Conservation (phyloP, 129 eudicot genomes). For the Chrysanthemum seticuspe region DNA sequence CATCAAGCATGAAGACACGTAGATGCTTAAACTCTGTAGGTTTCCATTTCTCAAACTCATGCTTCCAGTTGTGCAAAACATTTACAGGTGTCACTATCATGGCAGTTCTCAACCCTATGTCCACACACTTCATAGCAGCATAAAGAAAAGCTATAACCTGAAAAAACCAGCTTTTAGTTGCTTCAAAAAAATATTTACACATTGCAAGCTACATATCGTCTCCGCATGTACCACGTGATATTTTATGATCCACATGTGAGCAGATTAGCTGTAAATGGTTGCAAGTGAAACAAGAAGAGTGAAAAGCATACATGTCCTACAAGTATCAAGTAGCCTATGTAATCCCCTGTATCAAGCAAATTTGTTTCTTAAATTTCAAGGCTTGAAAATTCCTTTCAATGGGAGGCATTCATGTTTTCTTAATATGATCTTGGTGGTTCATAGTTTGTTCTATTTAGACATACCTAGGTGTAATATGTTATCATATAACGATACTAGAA, state of each 20-base stretch:
- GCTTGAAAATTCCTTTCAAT: too few species aligned
- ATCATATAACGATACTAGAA: too few species aligned
- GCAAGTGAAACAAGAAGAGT: too few species aligned
- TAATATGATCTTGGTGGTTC: too few species aligned
- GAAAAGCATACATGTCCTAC: too few species aligned
- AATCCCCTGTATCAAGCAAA: too few species aligned
- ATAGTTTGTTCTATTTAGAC: too few species aligned
- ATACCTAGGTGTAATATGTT: too few species aligned
- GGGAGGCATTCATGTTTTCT: too few species aligned
- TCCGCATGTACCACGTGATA: background rate
- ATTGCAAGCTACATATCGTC: background rate
- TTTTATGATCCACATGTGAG: constrained; percentile 5
- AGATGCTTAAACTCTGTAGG: constrained; percentile 86
- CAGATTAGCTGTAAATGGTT: background rate
- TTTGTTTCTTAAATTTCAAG: too few species aligned
- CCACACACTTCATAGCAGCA: constrained; percentile 92
- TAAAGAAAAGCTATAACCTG: constrained; percentile 92
- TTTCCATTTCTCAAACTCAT: constrained; percentile 82
- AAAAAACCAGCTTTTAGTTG: constrained; percentile 12
- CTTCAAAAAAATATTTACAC: background rate
- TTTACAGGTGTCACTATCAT: constrained; percentile 90
- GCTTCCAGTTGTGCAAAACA: constrained; percentile 96
- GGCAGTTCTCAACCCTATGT: constrained; percentile 78
- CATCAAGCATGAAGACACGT: constrained; percentile 89
- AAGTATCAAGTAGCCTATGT: too few species aligned